Evolutionary conservation across 2,329 filamentous ascomycete species (phyloP).

Genomic region (Fusarium buharicum): DNA sequence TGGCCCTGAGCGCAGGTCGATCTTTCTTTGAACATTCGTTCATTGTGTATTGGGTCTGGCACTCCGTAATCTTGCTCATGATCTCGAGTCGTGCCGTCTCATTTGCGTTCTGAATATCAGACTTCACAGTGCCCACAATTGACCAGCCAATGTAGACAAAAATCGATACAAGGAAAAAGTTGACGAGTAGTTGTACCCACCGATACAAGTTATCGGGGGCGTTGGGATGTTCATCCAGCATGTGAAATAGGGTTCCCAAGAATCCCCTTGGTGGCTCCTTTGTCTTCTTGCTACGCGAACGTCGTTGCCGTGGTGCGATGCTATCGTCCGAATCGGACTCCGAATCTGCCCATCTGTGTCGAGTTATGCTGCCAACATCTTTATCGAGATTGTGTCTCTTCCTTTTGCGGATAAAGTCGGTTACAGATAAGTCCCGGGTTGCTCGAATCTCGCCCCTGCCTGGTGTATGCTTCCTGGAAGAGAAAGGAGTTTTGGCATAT

Average conservation of each 20-base stretch:
- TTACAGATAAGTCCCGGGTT: conserved; percentile 52
- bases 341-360: conserved; percentile 58
- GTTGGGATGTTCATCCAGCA: conserved; percentile 66
- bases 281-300: conserved; percentile 40
- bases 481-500: conserved; percentile 53
- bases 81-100: conserved; percentile 75
- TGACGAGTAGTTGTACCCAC: conserved; percentile 71
- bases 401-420: conserved; percentile 64
- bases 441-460: conserved; percentile 73
- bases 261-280: conserved; percentile 39
- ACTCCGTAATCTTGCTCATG: conserved; percentile 77
- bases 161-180: conserved; percentile 66
- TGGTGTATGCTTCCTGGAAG: conserved; percentile 57
- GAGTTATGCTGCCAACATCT: conserved; percentile 63
- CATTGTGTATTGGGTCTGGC: conserved; percentile 75
- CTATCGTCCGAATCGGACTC: conserved; percentile 62
- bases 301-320: conserved; percentile 33
- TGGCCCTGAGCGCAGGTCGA: conserved; percentile 75
- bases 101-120: conserved; percentile 79
- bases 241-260: conserved; percentile 60
- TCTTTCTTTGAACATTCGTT: conserved; percentile 77
- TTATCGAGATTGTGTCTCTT: conserved; percentile 63
- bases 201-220: conserved; percentile 68
- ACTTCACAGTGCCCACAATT: conserved; percentile 74
- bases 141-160: conserved; percentile 74